These are phyloP conservation scores for Lachancea mirantina DNA, from an alignment of 805 yeast species.

Conservation along the genomic window DNA sequence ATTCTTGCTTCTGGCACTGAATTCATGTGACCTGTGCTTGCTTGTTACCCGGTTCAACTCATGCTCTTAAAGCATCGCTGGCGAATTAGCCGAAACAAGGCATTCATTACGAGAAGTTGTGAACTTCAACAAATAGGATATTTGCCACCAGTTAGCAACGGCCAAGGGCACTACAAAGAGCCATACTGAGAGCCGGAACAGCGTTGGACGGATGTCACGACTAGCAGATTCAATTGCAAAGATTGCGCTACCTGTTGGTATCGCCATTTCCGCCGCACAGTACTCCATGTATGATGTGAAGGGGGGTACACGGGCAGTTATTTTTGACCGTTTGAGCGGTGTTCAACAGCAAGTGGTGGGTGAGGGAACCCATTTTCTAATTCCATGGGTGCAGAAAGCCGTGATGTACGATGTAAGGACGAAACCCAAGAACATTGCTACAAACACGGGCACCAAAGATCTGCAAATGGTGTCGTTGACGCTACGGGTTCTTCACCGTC, in stretches of 20 bases:
- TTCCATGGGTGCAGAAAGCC: conserved; percentile 96
- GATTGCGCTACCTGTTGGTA: conserved; percentile 66
- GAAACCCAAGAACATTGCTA: conserved; percentile 87
- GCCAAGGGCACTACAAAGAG: no score
- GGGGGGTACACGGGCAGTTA: conserved; percentile 94
- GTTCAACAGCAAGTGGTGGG: conserved; percentile 84
- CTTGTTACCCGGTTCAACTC: no score
- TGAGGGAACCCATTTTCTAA: conserved; percentile 91
- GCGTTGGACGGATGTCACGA: conserved; percentile 19
- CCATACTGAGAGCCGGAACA: no score
- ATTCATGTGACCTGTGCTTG: no score
- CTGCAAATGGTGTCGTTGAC: conserved; percentile 93
- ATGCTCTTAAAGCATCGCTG: no score
- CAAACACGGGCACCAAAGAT: conserved; percentile 96
- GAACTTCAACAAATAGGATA: no score
- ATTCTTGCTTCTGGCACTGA: no score
- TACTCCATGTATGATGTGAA: conserved; percentile 87
- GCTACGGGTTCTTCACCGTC: conserved; percentile 87
- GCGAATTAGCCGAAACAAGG: no score
- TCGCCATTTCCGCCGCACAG: conserved; percentile 64
- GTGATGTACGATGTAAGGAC: conserved; percentile 88
- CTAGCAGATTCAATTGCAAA: conserved; percentile 25
- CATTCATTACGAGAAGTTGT: no score
- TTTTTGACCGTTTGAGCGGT: conserved; percentile 87
- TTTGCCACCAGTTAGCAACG: no score